Conservation (phyloP, 116 monocot species). For the Zostera marina region DNA sequence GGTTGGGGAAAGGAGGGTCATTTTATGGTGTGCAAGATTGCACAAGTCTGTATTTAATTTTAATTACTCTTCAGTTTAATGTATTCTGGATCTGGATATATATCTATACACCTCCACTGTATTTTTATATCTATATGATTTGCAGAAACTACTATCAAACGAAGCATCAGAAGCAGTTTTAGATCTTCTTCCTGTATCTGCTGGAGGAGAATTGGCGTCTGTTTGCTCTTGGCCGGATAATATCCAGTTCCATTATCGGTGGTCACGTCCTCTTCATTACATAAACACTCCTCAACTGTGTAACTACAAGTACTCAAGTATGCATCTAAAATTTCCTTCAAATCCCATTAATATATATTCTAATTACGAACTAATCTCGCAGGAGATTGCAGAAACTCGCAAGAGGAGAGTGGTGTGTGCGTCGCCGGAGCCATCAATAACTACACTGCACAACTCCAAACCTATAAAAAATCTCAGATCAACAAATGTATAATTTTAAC, state of each 20-base stretch:
- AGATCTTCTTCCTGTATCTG: slow-evolving; percentile 41
- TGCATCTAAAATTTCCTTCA: not conserved
- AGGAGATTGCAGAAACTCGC: slow-evolving; percentile 57
- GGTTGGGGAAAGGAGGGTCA: slow-evolving; percentile 76
- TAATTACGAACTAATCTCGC: not conserved
- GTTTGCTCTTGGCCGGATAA: slow-evolving; percentile 73
- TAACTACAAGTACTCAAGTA: slow-evolving; percentile 49
- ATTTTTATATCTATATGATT: too few species aligned
- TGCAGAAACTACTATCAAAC: slow-evolving; percentile 36
- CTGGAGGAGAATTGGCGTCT: slow-evolving; percentile 32
- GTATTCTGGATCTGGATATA: too few species aligned
- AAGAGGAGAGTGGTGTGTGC: slow-evolving; percentile 30
- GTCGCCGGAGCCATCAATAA: slow-evolving; percentile 85
- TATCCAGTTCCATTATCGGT: slow-evolving; percentile 40
- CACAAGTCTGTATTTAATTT: slow-evolving; percentile 48
- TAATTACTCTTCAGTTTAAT: too few species aligned
- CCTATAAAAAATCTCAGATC: slow-evolving; percentile 21
- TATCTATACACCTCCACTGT: too few species aligned
- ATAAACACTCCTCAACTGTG: slow-evolving; percentile 47
- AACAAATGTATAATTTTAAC: slow-evolving; percentile 17
- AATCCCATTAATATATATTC: not conserved
- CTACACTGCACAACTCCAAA: slow-evolving; percentile 53
- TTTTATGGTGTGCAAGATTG: slow-evolving; percentile 79
- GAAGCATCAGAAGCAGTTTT: slow-evolving; percentile 19
- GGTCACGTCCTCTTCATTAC: slow-evolving; percentile 73